Conservation (phyloP, 2,329 filamentous ascomycete species). For the Fusarium clavum region DNA sequence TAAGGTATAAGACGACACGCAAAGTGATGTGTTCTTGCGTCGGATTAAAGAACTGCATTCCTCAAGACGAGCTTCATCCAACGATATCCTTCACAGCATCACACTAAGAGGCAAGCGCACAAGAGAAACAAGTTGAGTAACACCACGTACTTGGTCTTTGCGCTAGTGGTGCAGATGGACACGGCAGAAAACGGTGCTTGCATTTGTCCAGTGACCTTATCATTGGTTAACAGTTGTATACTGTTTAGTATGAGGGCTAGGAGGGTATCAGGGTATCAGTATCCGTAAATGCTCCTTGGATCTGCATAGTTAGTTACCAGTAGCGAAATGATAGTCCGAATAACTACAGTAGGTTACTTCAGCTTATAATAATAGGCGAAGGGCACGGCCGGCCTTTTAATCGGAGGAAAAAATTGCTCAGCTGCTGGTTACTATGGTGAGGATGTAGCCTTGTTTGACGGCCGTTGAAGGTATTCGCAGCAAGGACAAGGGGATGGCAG, state of each 20-base stretch:
- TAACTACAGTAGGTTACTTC: background rate
- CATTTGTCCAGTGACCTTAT: background rate
- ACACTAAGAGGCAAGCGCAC: background rate
- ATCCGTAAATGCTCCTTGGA: conserved; percentile 20
- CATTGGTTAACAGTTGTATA: background rate
- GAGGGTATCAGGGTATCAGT: background rate
- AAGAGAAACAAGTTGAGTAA: conserved; percentile 7
- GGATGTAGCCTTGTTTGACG: conserved; percentile 12
- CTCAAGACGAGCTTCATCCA: background rate
- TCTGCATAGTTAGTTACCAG: conserved; percentile 37
- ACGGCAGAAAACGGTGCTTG: background rate
- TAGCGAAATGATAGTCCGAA: conserved; percentile 16
- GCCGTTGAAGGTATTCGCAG: conserved; percentile 31
- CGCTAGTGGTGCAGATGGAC: background rate
- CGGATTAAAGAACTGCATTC: background rate
- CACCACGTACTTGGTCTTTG: conserved; percentile 4
- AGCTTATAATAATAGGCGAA: conserved; percentile 28
- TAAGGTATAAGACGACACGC: background rate
- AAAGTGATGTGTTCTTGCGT: conserved; percentile 3
- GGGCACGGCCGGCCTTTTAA: conserved; percentile 30
- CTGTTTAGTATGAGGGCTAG: background rate
- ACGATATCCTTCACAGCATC: background rate
- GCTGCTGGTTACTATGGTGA: background rate
- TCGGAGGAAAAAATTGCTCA: conserved; percentile 14
- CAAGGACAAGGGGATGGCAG: conserved; percentile 16